Conservation (phyloP, 2,329 filamentous ascomycete genomes). For the Verticillium nonalfalfae region DNA sequence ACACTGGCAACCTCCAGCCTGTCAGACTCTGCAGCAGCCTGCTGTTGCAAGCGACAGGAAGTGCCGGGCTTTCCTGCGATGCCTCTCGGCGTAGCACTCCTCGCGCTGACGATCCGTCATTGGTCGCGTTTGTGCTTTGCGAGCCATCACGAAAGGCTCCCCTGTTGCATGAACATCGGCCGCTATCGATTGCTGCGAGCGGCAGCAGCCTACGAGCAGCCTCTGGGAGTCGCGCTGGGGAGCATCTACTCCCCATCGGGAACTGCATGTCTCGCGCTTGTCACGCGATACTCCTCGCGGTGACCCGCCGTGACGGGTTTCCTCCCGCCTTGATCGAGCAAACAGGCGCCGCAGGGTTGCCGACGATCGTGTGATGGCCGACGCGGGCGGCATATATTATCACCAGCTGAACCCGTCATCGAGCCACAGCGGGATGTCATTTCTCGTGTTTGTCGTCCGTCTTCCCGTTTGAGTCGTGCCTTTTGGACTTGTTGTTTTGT, state of each 20-base stretch:
- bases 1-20: not conserved
- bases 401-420: not conserved
- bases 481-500: not conserved
- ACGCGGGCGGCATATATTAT: not conserved
- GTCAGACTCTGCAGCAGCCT: not conserved
- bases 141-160: not conserved
- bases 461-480: constrained; percentile 1
- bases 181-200: not conserved
- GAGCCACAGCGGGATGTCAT: not conserved
- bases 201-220: not conserved
- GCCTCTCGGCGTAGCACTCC: not conserved
- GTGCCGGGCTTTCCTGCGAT: not conserved
- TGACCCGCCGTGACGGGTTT: not conserved
- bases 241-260: not conserved
- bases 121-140: not conserved
- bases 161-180: not conserved
- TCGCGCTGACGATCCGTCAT: not conserved
- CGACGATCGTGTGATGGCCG: not conserved
- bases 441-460: not conserved
- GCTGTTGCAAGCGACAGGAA: not conserved
- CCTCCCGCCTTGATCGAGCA: not conserved
- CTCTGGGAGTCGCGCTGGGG: not conserved
- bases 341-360: not conserved
- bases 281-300: not conserved
- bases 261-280: not conserved